These are phyloP conservation scores for Phtheirospermum japonicum DNA, from an alignment of 257 asterid genomes.

Conservation along the genomic window DNA sequence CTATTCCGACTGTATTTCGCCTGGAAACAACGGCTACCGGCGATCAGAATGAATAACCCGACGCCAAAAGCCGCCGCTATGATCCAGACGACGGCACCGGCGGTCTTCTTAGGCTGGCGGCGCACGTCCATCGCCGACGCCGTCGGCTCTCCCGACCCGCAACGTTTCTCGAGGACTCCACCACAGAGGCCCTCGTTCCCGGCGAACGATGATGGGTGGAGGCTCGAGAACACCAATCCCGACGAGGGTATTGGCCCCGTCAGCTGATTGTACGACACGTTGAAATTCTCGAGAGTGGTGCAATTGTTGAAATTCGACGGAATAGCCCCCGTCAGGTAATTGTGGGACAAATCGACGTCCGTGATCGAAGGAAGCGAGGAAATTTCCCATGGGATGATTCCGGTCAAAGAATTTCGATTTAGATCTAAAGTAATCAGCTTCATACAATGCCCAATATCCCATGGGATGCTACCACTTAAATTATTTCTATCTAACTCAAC, in stretches of 20 bases:
- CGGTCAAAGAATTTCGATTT: slow-evolving; percentile 56
- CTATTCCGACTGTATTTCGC: slow-evolving; percentile 43
- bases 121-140: slow-evolving; percentile 37
- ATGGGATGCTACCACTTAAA: slow-evolving; percentile 70
- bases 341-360: slow-evolving; percentile 71
- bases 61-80: slow-evolving; percentile 73
- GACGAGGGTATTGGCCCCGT: slow-evolving; percentile 84
- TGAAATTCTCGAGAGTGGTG: slow-evolving; percentile 72
- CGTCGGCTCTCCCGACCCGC: slow-evolving; percentile 32
- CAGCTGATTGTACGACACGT: slow-evolving; percentile 83
- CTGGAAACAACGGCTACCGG: slow-evolving; percentile 54
- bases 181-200: slow-evolving; percentile 94
- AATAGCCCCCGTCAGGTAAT: slow-evolving; percentile 68
- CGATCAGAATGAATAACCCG: slow-evolving; percentile 56
- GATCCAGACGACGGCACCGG: slow-evolving; percentile 79
- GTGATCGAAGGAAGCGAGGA: slow-evolving; percentile 68
- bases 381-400: slow-evolving; percentile 95
- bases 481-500: slow-evolving; percentile 71
- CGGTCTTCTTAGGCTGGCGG: slow-evolving; percentile 51
- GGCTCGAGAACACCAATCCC: slow-evolving; percentile 53
- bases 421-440: slow-evolving; percentile 64
- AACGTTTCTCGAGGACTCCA: slow-evolving; percentile 44
- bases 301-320: slow-evolving; percentile 74
- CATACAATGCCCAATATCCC: slow-evolving; percentile 81
- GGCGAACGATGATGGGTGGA: slow-evolving; percentile 65